Percentiles rank a stretch among this genome's conserved stretches.
Evolutionary conservation across 352 stramenopile species (phyloP).

Genomic region (Phytophthora crassamura): DNA sequence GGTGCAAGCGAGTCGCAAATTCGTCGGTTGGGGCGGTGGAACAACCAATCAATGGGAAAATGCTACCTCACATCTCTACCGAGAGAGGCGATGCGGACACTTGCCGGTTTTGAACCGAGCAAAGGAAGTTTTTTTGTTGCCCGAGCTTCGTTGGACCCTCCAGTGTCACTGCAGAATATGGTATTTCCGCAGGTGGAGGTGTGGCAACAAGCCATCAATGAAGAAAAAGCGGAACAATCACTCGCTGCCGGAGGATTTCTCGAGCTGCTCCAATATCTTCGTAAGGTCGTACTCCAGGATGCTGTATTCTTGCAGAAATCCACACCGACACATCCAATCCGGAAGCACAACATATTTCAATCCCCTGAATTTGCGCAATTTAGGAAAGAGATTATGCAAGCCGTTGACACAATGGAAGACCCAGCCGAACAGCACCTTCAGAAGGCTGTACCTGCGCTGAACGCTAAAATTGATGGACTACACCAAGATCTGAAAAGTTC

Average conservation of each 20-base stretch:
- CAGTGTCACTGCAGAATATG: background rate
- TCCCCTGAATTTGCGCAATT: too few relatives aligned
- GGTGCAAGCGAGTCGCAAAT: constrained; percentile 16
- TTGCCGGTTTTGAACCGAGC: constrained; percentile 7
- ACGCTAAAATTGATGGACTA: constrained; percentile 3
- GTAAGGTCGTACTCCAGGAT: background rate
- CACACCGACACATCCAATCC: too few relatives aligned
- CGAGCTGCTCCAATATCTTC: constrained; percentile 1
- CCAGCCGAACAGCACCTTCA: background rate
- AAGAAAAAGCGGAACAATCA: background rate
- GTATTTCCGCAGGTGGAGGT: background rate
- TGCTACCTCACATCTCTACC: constrained; percentile 7
- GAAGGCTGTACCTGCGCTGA: background rate
- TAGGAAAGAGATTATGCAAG: background rate
- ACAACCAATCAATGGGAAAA: constrained; percentile 9
- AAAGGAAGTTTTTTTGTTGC: constrained; percentile 4
- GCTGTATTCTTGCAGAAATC: too few relatives aligned
- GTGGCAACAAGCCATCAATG: background rate
- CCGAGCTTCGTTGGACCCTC: background rate
- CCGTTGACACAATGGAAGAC: background rate
- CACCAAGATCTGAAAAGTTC: constrained; percentile 3
- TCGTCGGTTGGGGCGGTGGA: constrained; percentile 6
- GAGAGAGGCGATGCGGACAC: constrained; percentile 11
- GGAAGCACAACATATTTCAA: too few relatives aligned
- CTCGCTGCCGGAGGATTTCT: background rate